Base-by-base conservation (phyloP, 768 basidiomycete species). In the Hypsizygus marmoreus region DNA sequence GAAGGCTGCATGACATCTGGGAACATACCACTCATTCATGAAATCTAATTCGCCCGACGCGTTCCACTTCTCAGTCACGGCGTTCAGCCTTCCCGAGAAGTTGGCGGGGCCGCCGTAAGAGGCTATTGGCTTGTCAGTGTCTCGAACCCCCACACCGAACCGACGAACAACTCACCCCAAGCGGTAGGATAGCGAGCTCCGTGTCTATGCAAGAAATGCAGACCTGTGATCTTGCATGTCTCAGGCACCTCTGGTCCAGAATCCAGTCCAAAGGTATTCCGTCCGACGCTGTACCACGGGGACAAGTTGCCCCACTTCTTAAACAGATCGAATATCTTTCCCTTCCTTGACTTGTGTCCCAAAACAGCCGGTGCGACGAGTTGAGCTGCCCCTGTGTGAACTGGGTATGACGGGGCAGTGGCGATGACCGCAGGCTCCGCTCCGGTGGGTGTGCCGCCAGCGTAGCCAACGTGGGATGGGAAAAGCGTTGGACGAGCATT, bases 251-350 rank as follows among this genome's bases (percentile, higher is more conserved):
- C 84, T 0, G 88, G 82, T 4, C 75, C 74, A 0, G 88, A 84
- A 53, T 91, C 78, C 8, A 91, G 51, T 0, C 91, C 90, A 65
- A 91, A 93, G 1, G 77, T 69, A 10, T 73, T 76, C 32, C 69
- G 71, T 13, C 73, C 71, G 14, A 89, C 82, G 52, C 84, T 88
- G 62, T 85, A 92, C 91, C 91, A 93, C 9, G 91, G 91, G 1
- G 86, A 85, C 31, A 91, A 63, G 58, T 91, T 92, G 1, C 91
- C 91, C 91, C 91, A 93, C 32, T 80, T 77, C 60, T 74, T 79
- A 66, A 91, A 81, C 33, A 92, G 56, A 57, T 86, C 79, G 53
- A 89, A 91, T n/a, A 8, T 69, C 60, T 25, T 66, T 63, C 63
- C 19, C 59, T 60, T 38, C 50, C 38, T 28, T 48, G 34, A 26